These are phyloP conservation scores for Ceratocystis cacaofunesta DNA, from an alignment of 2,329 filamentous ascomycete genomes.

Conservation along the genomic window DNA sequence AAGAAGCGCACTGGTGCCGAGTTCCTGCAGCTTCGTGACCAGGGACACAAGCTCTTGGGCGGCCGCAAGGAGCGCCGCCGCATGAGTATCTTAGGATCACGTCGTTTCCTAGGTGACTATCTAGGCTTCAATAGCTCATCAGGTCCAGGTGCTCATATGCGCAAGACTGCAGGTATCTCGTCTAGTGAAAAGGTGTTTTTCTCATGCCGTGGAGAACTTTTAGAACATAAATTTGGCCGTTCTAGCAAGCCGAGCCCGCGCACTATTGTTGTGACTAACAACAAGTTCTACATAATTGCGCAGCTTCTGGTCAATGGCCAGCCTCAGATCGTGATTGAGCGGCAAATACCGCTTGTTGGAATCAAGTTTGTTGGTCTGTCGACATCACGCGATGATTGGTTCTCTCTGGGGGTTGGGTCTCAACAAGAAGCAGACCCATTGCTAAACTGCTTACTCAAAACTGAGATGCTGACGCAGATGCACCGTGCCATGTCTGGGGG, in stretches of 20 bases:
- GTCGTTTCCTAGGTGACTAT: slow-evolving; percentile 90
- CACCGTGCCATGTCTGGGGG: slow-evolving; percentile 63
- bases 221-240: slow-evolving; percentile 89
- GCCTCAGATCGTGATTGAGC: slow-evolving; percentile 65
- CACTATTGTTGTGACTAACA: slow-evolving; percentile 68
- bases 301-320: slow-evolving; percentile 73
- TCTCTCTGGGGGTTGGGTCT: slow-evolving; percentile 79
- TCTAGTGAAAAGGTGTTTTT: slow-evolving; percentile 66
- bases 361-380: slow-evolving; percentile 81
- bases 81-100: slow-evolving; percentile 80
- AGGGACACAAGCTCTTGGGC: slow-evolving; percentile 68
- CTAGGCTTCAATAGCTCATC: slow-evolving; percentile 68
- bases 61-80: slow-evolving; percentile 81
- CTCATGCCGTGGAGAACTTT: slow-evolving; percentile 76
- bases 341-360: slow-evolving; percentile 65
- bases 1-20: slow-evolving; percentile 84
- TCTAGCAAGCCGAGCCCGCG: slow-evolving; percentile 87
- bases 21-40: slow-evolving; percentile 73
- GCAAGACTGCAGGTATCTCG: slow-evolving; percentile 55
- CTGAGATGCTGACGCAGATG: slow-evolving; percentile 90
- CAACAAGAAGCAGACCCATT: slow-evolving; percentile 87
- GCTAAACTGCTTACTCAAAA: slow-evolving; percentile 87
- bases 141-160: slow-evolving; percentile 69
- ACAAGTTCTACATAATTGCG: slow-evolving; percentile 76
- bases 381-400: slow-evolving; percentile 85